Conservation (phyloP, 192 early-diverging fungal genomes). For the Gigaspora rosea region DNA sequence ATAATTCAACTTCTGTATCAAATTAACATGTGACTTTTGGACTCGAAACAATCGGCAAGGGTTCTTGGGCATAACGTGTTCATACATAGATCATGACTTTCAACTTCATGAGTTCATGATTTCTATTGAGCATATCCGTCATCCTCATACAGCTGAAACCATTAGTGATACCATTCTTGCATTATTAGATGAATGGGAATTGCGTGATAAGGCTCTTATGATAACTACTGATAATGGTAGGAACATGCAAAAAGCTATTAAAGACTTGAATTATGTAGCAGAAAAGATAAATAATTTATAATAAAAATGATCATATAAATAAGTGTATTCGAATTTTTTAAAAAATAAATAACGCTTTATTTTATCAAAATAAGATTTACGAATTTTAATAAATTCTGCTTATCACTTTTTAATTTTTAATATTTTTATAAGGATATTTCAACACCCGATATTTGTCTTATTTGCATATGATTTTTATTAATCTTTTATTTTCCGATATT, state of each 20-base stretch:
- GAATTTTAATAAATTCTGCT: too few species aligned
- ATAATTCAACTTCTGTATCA: neutral
- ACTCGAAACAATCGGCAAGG: neutral
- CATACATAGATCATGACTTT: neutral
- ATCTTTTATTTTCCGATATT: too few species aligned
- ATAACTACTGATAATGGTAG: neutral
- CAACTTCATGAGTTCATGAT: neutral
- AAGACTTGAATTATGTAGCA: neutral
- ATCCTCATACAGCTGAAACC: neutral
- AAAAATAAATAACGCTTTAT: too few species aligned
- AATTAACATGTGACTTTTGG: constrained; percentile 7
- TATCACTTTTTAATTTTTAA: too few species aligned
- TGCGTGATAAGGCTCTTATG: neutral
- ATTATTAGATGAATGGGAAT: neutral
- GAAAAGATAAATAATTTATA: too few species aligned
- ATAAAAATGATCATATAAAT: too few species aligned
- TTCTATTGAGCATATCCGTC: neutral
- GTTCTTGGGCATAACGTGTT: neutral
- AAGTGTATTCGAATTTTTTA: too few species aligned
- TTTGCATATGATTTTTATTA: too few species aligned
- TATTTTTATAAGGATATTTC: too few species aligned
- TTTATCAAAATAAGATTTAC: too few species aligned
- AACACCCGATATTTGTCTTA: too few species aligned
- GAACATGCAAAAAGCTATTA: neutral
- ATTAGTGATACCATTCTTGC: neutral